Evolutionary conservation across 768 basidiomycete genomes (phyloP), one percentile per base, ranked within the genome.

Genomic region (Kwoniella botswanensis): DNA sequence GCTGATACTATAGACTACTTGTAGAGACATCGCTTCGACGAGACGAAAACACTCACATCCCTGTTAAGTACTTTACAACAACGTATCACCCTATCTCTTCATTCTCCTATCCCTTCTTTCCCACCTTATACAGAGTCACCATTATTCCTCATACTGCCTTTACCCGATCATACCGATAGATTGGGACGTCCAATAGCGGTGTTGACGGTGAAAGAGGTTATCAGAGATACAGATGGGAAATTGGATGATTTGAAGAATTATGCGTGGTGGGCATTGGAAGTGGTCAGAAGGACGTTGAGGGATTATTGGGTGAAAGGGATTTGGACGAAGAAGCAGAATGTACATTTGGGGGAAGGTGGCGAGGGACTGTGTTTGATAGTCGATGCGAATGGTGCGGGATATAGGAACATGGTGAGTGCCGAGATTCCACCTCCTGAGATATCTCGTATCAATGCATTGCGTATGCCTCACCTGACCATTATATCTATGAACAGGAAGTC

Each of bases 401-500:
- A 81, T 65, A 72, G 77, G 6, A 82, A 84, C 67, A 70, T 84
- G 64, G 83, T 82, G 29, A 67, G 79, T n/a, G n/a, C n/a, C n/a
- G n/a, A n/a, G n/a, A n/a, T n/a, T n/a, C n/a, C n/a, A n/a, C n/a
- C n/a, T n/a, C n/a, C n/a, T n/a, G n/a, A n/a, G n/a, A n/a, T n/a
- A n/a, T n/a, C n/a, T n/a, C n/a, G n/a, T n/a, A n/a, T n/a, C n/a
- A n/a, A n/a, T n/a, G n/a, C n/a, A n/a, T n/a, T n/a, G n/a, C n/a
- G n/a, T n/a, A n/a, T n/a, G n/a, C n/a, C n/a, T n/a, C n/a, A n/a
- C n/a, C n/a, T n/a, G n/a, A n/a, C 60, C 35, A 17, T 29, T 17
- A 22, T 18, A 5, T 44, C 43, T 43, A 62, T 42, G 18, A 24
- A 4, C 63, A 84, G 83, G 81, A 84, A 69, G 76, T 82, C 9